Evolutionary conservation across 2,329 filamentous ascomycete genomes (phyloP).

Genomic region (Chrysoporthe deuterocubensis): DNA sequence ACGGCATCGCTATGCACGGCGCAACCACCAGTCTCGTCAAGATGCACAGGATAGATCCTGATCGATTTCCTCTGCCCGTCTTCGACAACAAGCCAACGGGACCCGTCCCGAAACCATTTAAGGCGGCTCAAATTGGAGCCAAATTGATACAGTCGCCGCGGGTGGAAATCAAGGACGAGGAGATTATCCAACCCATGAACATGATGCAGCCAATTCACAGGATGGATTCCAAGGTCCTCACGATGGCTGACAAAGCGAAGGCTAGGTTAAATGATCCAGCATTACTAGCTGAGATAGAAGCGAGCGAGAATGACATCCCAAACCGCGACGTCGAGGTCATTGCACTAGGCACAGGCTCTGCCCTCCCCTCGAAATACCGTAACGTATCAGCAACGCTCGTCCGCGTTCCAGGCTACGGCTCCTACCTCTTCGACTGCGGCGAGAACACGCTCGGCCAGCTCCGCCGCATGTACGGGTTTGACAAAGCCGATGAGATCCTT

Average conservation of each 20-base stretch:
- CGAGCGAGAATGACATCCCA: conserved; percentile 67
- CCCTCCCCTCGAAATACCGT: conserved; percentile 87
- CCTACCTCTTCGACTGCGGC: conserved; percentile 87
- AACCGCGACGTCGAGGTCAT: conserved; percentile 80
- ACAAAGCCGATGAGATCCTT: conserved; percentile 72
- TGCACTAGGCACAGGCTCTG: conserved; percentile 86
- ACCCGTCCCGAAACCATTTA: conserved; percentile 35
- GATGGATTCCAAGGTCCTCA: conserved; percentile 48
- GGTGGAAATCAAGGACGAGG: conserved; percentile 49
- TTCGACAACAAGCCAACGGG: conserved; percentile 57
- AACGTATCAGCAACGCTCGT: conserved; percentile 92
- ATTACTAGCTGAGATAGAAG: conserved; percentile 54
- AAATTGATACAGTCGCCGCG: conserved; percentile 53
- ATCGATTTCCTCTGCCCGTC: conserved; percentile 72
- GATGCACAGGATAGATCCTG: conserved; percentile 72
- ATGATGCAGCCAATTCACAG: conserved; percentile 47
- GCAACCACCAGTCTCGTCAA: conserved; percentile 69
- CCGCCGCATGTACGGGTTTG: conserved; percentile 69
- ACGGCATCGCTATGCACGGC: conserved; percentile 73
- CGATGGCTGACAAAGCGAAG: conserved; percentile 56
- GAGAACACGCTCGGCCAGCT: conserved; percentile 92
- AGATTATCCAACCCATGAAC: conserved; percentile 54
- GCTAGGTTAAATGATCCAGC: conserved; percentile 45
- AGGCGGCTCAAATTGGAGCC: conserved; percentile 49
- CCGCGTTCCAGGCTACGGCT: conserved; percentile 82